Conservation (phyloP, 163 green algal species). For the Scenedesmus sp. region DNA sequence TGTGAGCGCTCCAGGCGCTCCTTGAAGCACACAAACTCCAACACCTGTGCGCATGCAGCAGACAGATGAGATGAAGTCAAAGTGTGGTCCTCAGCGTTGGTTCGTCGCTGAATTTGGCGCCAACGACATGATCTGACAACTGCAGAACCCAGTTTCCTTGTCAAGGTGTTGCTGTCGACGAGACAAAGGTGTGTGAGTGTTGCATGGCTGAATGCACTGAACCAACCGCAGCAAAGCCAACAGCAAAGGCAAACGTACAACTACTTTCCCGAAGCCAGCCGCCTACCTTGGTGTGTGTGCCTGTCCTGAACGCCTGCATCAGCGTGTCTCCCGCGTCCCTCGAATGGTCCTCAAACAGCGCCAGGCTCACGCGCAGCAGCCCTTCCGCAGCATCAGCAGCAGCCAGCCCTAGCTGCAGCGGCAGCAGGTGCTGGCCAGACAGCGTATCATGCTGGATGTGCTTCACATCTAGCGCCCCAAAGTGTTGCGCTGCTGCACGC, state of each 20-base stretch:
- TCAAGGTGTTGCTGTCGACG: too few relatives aligned
- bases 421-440: slow-evolving; percentile 78
- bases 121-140: too few relatives aligned
- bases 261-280: neutral
- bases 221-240: neutral
- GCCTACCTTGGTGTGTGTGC: slow-evolving; percentile 50
- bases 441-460: slow-evolving; percentile 85
- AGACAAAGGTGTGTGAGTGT: too few relatives aligned
- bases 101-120: too few relatives aligned
- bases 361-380: neutral
- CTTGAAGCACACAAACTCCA: slow-evolving; percentile 54
- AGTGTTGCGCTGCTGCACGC: slow-evolving; percentile 39
- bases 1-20: slow-evolving; percentile 48
- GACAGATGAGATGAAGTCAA: neutral
- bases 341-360: slow-evolving; percentile 44
- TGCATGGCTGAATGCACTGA: too few relatives aligned
- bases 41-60: slow-evolving; percentile 14
- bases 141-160: too few relatives aligned
- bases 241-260: neutral
- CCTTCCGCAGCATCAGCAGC: neutral
- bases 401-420: slow-evolving; percentile 60
- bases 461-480: slow-evolving; percentile 82
- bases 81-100: too few relatives aligned
- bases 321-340: slow-evolving; percentile 49
- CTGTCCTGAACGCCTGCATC: slow-evolving; percentile 23